Conservation (phyloP, 2,329 filamentous ascomycete species). For the Sporothrix luriei region DNA sequence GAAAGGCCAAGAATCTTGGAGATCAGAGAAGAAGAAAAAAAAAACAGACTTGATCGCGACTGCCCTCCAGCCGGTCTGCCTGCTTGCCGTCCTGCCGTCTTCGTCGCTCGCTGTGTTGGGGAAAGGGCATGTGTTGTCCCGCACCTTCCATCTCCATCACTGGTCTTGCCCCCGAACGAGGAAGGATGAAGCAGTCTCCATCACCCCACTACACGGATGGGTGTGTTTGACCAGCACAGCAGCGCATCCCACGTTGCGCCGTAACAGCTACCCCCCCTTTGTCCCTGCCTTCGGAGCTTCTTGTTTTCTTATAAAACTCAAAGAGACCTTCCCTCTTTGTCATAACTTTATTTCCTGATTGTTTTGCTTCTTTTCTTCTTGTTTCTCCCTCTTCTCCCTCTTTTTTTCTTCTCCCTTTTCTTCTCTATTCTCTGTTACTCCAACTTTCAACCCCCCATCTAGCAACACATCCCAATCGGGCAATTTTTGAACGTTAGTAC, state of each 20-base stretch:
- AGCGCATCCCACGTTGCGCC: conserved; percentile 12
- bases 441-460: neutral
- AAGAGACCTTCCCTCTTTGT: neutral
- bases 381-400: neutral
- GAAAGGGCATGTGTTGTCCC: neutral
- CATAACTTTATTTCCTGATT: conserved; percentile 5
- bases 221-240: neutral
- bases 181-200: neutral
- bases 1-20: neutral
- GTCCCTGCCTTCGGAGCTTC: neutral
- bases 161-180: neutral
- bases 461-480: conserved; percentile 20
- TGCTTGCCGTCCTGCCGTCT: neutral
- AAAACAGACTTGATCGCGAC: neutral
- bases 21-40: neutral
- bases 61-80: neutral
- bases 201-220: neutral
- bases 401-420: neutral
- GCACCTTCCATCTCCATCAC: conserved; percentile 9
- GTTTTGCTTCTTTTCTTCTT: neutral
- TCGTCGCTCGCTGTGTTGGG: neutral
- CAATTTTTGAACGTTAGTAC: conserved; percentile 11
- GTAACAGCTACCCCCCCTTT: conserved; percentile 12
- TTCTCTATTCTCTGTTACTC: neutral
- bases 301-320: conserved; percentile 19